Conservation (phyloP, 202 grass and related monocot genomes). For the Zoysia matrella region DNA sequence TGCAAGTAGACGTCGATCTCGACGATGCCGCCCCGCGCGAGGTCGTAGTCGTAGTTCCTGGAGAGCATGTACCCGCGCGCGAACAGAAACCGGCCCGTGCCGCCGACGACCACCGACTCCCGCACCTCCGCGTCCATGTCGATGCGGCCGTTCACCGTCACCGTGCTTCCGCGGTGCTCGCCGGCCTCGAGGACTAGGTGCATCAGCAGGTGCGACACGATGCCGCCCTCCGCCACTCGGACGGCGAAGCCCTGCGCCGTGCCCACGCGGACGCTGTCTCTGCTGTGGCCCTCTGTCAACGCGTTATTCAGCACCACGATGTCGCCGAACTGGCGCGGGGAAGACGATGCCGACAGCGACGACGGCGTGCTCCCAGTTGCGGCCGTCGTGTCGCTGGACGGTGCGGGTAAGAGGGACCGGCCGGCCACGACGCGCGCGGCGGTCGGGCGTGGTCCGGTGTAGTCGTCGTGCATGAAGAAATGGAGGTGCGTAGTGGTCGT, state of each 20-base stretch:
- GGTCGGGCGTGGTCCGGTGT: not conserved
- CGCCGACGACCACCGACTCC: no score
- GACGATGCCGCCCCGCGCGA: not conserved
- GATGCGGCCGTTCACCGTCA: no score
- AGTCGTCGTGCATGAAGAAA: no score
- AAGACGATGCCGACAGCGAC: not conserved
- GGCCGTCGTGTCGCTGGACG: not conserved
- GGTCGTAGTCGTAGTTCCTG: not conserved
- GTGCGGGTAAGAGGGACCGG: not conserved
- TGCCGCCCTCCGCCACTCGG: constrained; percentile 7
- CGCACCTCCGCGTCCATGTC: no score
- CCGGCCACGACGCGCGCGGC: constrained; percentile 28
- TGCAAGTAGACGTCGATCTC: not conserved
- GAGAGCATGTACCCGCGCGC: no score
- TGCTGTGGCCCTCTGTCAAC: no score
- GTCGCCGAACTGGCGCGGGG: constrained; percentile 25
- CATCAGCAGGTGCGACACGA: constrained; percentile 34
- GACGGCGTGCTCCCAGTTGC: not conserved
- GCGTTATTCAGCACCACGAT: not conserved
- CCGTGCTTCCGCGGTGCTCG: not conserved
- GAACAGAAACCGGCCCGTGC: no score
- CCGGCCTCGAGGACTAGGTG: constrained; percentile 38
- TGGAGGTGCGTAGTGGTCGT: constrained; percentile 24
- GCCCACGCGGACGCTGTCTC: no score
- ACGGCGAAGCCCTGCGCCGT: no score